Percentiles rank a stretch among this genome's conserved stretches.
Evolutionary conservation across 257 asterid genomes (phyloP).

Genomic region (Nicotiana tabacum): DNA sequence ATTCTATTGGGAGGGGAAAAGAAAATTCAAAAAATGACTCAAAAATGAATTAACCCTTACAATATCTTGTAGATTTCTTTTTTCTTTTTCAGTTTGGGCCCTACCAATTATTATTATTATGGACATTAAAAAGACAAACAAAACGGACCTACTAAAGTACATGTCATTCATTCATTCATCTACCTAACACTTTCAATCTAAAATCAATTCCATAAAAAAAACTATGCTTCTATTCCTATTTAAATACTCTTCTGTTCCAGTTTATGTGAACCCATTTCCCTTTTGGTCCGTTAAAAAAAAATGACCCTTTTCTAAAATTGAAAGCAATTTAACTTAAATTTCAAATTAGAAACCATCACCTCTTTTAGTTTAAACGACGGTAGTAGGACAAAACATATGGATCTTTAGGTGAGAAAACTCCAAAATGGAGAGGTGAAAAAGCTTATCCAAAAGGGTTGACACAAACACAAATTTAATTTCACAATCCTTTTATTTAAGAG

Average conservation of each 20-base stretch:
- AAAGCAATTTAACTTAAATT: no score
- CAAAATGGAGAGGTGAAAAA: not conserved
- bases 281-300: no score
- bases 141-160: not conserved
- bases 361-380: no score
- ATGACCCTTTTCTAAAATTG: no score
- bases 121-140: not conserved
- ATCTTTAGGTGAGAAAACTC: no score
- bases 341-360: no score
- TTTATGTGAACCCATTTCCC: no score
- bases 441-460: not conserved
- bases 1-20: not conserved
- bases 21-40: not conserved
- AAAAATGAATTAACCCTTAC: not conserved
- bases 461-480: not conserved
- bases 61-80: not conserved
- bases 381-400: no score
- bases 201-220: not conserved
- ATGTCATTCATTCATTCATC: not conserved
- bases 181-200: not conserved
- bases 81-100: not conserved
- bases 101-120: not conserved
- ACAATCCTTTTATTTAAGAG: not conserved
- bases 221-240: not conserved
- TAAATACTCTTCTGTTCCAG: not conserved